phyloP scores from a whole-genome alignment of 768 basidiomycete species.

The Psilocybe tampanensis region DNA sequence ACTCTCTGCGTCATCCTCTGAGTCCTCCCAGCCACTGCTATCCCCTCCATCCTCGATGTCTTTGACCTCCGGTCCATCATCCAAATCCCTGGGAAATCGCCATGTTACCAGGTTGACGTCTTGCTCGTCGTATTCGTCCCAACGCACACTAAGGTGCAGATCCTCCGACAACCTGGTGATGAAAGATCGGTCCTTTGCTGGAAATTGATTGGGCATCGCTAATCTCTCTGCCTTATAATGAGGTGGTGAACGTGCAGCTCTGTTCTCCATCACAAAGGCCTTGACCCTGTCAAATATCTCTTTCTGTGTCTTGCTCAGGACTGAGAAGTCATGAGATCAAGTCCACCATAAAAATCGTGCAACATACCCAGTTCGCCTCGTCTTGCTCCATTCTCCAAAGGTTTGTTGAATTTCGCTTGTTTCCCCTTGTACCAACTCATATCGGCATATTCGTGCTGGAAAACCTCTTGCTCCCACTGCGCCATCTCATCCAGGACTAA shows the following conservation, averaged over 20 bases:
- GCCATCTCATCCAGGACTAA: constrained; percentile 88
- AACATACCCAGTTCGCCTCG: constrained; percentile 65
- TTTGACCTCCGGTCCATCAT: constrained; percentile 33
- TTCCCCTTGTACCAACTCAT: constrained; percentile 94
- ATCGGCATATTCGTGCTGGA: constrained; percentile 90
- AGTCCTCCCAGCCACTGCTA: constrained; percentile 55
- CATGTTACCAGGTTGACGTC: constrained; percentile 77
- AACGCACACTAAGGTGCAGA: constrained; percentile 76
- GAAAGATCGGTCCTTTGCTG: constrained; percentile 80
- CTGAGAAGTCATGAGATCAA: constrained; percentile 32
- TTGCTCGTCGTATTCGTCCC: constrained; percentile 92
- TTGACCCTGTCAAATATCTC: constrained; percentile 80
- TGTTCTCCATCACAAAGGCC: constrained; percentile 63
- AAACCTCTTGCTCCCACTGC: constrained; percentile 85
- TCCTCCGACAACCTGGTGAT: constrained; percentile 76
- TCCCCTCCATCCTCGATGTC: constrained; percentile 36
- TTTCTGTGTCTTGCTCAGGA: constrained; percentile 74
- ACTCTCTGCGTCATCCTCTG: constrained; percentile 73
- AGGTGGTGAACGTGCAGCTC: constrained; percentile 30
- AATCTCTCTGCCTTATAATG: constrained; percentile 46
- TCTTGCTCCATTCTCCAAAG: constrained; percentile 62
- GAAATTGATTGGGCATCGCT: constrained; percentile 75
- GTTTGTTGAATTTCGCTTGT: constrained; percentile 71
- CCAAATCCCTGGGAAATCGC: constrained; percentile 53
- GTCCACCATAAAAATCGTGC: not conserved